Base-by-base conservation (phyloP, 2,329 filamentous ascomycete species). In the Cryphonectria carpinicola region DNA sequence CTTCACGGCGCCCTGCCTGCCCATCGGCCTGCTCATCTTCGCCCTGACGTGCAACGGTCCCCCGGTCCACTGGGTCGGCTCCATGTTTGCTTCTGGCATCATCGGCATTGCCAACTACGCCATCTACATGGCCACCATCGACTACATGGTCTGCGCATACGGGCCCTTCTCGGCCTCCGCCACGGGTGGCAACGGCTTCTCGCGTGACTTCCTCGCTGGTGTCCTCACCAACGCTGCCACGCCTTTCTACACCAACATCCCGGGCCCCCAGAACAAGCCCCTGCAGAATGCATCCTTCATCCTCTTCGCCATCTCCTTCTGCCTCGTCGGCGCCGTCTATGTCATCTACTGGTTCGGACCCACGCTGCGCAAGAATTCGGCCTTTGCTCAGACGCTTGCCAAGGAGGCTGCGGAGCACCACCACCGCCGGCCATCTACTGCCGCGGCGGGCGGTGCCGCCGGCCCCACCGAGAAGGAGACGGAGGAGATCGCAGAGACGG, bases 71-170 rank as follows among this genome's bases (percentile, higher is more conserved):
- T 94, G 92, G 91, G 88, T 92, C 32, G 89, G 85, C 0, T 89
- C 89, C 2, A 87, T 91, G 82, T 81, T 93, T 63, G 92, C 90
- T 73, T 85, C 86, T 1, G 84, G 84, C 22, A 82, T 92, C 61
- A 89, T 94, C 66, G 92, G 90, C 32, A 90, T 94, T 66, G 91
- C 91, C 69, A 94, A 94, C 76, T 73, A 73, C 60, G 83, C 87
- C 46, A 92, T 92, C 70, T 93, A 93, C 81, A 91, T 92, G 88
- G 89, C 90, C 0, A 92, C 90, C 1, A 92, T 93, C 73, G 90
- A 94, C 79, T 94, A 94, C 81, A 93, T 93, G 87, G 88, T 93
- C 49, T 90, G 89, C 70, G 89, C 91, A 0, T 93, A 93, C 75
- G 92, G 92, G 0, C 88, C 88, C 0, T 93, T 93, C 78, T 88